Base-by-base conservation (phyloP, 257 asterid genomes). In the Schizonepeta tenuifolia region DNA sequence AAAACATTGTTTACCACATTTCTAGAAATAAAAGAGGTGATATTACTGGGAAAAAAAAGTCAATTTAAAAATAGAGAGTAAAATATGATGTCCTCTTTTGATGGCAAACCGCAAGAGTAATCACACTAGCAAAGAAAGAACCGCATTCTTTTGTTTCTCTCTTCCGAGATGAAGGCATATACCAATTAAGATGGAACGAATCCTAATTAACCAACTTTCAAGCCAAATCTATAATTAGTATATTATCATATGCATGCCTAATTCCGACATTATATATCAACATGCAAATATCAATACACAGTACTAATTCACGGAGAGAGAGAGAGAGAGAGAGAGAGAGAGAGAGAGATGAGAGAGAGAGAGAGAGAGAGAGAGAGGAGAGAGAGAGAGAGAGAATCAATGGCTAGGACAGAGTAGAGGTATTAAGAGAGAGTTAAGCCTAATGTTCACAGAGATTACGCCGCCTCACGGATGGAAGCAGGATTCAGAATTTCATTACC, bases 401-500 rank as follows among this genome's bases (percentile, higher is more conserved):
- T 64, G 78, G 78, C 63, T 49, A 62, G 33, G 61, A 49, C 31
- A 70, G 69, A 9, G 41, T n/a, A 79, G 21, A 44, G 72, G 73
- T 43, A 21, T 75, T 0, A 72, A 69, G 74, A 66, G 55, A 43
- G 62, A 61, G 4, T 76, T 71, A 11, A 80, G 84, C 74, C 46
- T 72, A 53, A 46, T 76, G 76, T 80, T 80, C 13, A 63, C 28
- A 67, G 73, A 77, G 76, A 73, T 77, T 1, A 64, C 73, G 17
- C 82, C 84, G 2, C 84, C 84, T 73, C 84, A 80, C 22, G 77
- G 55, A 6, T 80, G 84, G 82, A 69, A 49, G 46, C 74, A 80
- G 12, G 79, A 80, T 63, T 17, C 20, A 6, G 55, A 54, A 14
- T 65, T 20, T 47, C 72, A 80, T 69, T 80, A 76, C 56, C 50